phyloP scores from a whole-genome alignment of 2,329 filamentous ascomycete genomes.

The Colletotrichum sp. region DNA sequence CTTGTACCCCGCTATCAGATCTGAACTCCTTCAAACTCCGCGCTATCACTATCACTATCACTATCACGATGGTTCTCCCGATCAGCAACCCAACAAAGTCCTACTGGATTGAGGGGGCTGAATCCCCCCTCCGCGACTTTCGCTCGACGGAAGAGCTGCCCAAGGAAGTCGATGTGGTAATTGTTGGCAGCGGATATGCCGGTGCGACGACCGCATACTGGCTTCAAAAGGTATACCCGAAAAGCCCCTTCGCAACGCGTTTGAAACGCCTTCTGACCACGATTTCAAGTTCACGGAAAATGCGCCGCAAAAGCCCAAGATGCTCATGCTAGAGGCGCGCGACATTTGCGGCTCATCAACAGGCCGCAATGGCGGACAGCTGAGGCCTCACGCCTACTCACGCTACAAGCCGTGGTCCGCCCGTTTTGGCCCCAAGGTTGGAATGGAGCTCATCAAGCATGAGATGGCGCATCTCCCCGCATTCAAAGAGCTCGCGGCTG shows the following conservation, averaged over 20 bases:
- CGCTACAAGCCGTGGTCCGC: constrained; percentile 22
- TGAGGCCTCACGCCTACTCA: constrained; percentile 24
- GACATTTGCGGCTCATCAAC: constrained; percentile 41
- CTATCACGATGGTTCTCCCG: constrained; percentile 18
- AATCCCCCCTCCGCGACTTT: constrained; percentile 38
- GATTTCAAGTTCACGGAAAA: neutral
- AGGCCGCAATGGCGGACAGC: constrained; percentile 37
- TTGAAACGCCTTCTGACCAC: neutral
- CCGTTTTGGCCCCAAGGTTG: constrained; percentile 22
- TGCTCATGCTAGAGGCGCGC: constrained; percentile 38
- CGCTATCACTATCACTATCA: neutral
- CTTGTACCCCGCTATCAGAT: neutral
- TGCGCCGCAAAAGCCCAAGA: constrained; percentile 14
- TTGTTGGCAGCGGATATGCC: constrained; percentile 53
- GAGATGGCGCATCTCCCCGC: constrained; percentile 24
- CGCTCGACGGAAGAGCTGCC: constrained; percentile 44
- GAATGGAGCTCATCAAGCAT: constrained; percentile 28
- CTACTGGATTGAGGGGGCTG: constrained; percentile 40
- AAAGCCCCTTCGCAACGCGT: neutral
- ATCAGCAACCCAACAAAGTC: constrained; percentile 31
- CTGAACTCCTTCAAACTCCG: neutral
- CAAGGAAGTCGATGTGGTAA: constrained; percentile 44
- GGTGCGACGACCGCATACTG: constrained; percentile 50
- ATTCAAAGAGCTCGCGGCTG: neutral
- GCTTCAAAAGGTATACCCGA: constrained; percentile 26